Conservation (phyloP, 1,139 yeast genomes). For the Maudiozyma humilis region DNA sequence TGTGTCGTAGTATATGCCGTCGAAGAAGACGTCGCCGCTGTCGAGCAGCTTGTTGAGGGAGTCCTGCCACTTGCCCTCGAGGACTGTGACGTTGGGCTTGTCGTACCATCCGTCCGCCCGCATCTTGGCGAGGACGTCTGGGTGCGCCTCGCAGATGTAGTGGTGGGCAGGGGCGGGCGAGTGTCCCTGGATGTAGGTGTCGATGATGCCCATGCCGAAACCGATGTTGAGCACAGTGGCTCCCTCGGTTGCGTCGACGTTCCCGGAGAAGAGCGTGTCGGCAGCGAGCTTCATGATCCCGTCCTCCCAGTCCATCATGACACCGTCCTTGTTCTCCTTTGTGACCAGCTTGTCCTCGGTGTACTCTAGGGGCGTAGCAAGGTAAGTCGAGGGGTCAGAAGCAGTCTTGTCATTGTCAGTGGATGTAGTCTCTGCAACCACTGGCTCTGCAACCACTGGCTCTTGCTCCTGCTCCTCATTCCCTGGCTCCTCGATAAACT, state of each 20-base stretch:
- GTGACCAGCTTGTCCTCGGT: conserved; percentile 67
- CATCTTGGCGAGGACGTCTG: conserved; percentile 71
- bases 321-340: conserved; percentile 71
- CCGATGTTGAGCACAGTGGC: conserved; percentile 71
- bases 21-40: conserved; percentile 59
- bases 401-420: conserved; percentile 45
- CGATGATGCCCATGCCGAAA: conserved; percentile 95
- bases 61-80: conserved; percentile 92
- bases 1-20: conserved; percentile 90
- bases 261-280: conserved; percentile 49
- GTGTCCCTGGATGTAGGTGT: conserved; percentile 56
- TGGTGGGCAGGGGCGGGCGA: conserved; percentile 52
- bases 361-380: conserved; percentile 61
- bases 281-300: conserved; percentile 77
- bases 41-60: conserved; percentile 56
- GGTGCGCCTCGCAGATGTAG: conserved; percentile 91
- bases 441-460: background rate
- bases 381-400: conserved; percentile 54
- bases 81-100: conserved; percentile 57
- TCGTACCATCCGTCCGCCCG: conserved; percentile 77
- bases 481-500: conserved; percentile 34
- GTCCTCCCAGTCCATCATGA: conserved; percentile 96
- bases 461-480: conserved; percentile 15
- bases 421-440: conserved; percentile 13
- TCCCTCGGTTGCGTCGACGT: conserved; percentile 33